Evolutionary conservation across 1,284 basidiomycete genomes (phyloP).

Genomic region (Pseudozyma pruni): DNA sequence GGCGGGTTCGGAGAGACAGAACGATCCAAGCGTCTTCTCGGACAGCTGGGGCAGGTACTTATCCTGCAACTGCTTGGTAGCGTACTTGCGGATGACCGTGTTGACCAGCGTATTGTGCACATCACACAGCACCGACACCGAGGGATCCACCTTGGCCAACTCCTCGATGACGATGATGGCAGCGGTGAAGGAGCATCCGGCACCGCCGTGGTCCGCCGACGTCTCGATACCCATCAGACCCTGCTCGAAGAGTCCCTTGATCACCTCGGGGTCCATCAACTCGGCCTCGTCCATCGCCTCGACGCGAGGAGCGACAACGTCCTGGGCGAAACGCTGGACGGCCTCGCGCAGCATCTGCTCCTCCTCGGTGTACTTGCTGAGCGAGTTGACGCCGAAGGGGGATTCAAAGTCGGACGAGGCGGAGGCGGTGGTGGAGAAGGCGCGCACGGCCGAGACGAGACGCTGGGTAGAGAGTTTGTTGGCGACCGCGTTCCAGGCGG

Average conservation of each 20-base stretch:
- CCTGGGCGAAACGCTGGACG: constrained; percentile 76
- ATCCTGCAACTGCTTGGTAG: constrained; percentile 82
- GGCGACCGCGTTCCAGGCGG: constrained; percentile 18
- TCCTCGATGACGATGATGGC: constrained; percentile 98
- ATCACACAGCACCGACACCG: constrained; percentile 94
- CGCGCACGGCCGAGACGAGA: constrained; percentile 33
- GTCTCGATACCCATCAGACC: constrained; percentile 99
- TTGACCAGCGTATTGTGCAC: constrained; percentile 89
- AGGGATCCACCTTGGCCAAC: constrained; percentile 93
- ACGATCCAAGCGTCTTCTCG: constrained; percentile 86
- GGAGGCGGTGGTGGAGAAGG: constrained; percentile 43
- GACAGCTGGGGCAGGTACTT: constrained; percentile 89
- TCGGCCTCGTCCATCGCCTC: constrained; percentile 98
- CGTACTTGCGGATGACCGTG: constrained; percentile 90
- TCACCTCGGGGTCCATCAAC: constrained; percentile 87
- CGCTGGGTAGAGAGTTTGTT: constrained; percentile 21
- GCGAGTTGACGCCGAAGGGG: constrained; percentile 66
- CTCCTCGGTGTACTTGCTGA: constrained; percentile 64
- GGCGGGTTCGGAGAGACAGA: constrained; percentile 91
- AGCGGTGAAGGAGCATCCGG: constrained; percentile 90
- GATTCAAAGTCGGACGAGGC: constrained; percentile 57
- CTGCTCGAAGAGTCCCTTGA: constrained; percentile 92
- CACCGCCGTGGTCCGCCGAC: constrained; percentile 81
- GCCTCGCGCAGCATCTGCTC: constrained; percentile 67
- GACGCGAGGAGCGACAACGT: constrained; percentile 89